phyloP scores from a whole-genome alignment of 2,329 filamentous ascomycete genomes.

The Westerdykella sp. region DNA sequence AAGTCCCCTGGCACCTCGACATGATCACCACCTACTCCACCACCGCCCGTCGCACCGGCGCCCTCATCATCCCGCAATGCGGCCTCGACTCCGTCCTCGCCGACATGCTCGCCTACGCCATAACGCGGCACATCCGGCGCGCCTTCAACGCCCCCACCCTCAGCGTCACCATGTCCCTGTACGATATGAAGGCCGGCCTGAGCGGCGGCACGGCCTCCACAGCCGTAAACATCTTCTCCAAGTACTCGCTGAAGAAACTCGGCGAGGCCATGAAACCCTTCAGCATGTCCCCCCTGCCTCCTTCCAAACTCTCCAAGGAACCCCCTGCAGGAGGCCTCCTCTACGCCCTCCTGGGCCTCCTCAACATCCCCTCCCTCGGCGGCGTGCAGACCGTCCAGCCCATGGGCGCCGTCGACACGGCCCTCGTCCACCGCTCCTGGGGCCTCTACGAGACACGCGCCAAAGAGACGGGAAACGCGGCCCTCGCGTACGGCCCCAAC shows the following conservation, averaged over 20 bases:
- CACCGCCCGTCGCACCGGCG: conserved; percentile 52
- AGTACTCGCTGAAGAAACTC: conserved; percentile 44
- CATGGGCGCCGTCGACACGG: conserved; percentile 48
- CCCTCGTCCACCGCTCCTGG: conserved; percentile 56
- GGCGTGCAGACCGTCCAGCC: conserved; percentile 53
- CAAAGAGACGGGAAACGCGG: conserved; percentile 38
- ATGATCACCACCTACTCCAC: conserved; percentile 58
- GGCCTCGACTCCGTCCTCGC: conserved; percentile 58
- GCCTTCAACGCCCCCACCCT: conserved; percentile 46
- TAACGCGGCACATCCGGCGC: conserved; percentile 49
- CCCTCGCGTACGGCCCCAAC: conserved; percentile 46
- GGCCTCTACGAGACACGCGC: conserved; percentile 41
- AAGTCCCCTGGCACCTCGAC: conserved; percentile 57
- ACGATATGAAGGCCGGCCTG: conserved; percentile 44
- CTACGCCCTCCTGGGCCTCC: conserved; percentile 47
- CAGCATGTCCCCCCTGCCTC: conserved; percentile 44
- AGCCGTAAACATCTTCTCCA: conserved; percentile 51
- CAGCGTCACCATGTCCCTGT: conserved; percentile 48
- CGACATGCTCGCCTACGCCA: conserved; percentile 51
- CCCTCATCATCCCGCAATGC: conserved; percentile 55
- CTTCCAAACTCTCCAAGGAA: conserved; percentile 30
- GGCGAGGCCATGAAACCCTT: conserved; percentile 46
- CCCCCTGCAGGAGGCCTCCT: conserved; percentile 25
- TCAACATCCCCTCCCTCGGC: conserved; percentile 52
- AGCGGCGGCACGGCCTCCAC: conserved; percentile 61